Evolutionary conservation across 257 asterid genomes (phyloP).

Genomic region (Lycium ferocissimum): DNA sequence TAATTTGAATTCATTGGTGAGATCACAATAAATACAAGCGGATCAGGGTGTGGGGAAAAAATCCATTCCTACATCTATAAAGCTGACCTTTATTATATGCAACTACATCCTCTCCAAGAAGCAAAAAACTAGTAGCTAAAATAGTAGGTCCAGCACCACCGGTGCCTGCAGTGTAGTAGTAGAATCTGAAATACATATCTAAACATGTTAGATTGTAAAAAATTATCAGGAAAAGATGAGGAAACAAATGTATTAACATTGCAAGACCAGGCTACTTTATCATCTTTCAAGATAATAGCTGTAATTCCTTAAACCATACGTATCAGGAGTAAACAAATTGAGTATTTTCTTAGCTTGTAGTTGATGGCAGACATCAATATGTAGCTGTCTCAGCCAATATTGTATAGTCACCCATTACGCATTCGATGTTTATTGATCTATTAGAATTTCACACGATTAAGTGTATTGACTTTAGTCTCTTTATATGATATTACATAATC

Average conservation of each 20-base stretch:
- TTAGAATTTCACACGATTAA: not conserved
- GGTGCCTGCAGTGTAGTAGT: conserved; percentile 94
- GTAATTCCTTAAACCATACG: not conserved
- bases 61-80: not conserved
- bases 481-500: conserved; percentile 1
- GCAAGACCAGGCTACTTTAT: not conserved
- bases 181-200: conserved; percentile 61
- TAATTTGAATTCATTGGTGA: conserved; percentile 22
- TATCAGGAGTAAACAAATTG: not conserved
- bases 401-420: not conserved
- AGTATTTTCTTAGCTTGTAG: not conserved
- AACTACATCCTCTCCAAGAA: conserved; percentile 92
- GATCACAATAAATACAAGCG: not conserved
- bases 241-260: not conserved
- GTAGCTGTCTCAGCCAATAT: not conserved
- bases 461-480: not conserved
- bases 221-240: not conserved
- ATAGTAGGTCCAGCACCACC: conserved; percentile 99
- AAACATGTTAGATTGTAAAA: conserved; percentile 22
- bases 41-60: not conserved
- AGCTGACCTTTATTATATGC: conserved; percentile 88
- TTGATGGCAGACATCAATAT: not conserved
- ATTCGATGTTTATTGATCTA: not conserved
- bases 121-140: conserved; percentile 89
- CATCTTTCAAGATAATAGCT: conserved; percentile 7